Percentiles rank a stretch among this genome's conserved stretches.
These are phyloP conservation scores for Posidonia australis DNA, from an alignment of 106 monocot genomes.

Conservation along the genomic window DNA sequence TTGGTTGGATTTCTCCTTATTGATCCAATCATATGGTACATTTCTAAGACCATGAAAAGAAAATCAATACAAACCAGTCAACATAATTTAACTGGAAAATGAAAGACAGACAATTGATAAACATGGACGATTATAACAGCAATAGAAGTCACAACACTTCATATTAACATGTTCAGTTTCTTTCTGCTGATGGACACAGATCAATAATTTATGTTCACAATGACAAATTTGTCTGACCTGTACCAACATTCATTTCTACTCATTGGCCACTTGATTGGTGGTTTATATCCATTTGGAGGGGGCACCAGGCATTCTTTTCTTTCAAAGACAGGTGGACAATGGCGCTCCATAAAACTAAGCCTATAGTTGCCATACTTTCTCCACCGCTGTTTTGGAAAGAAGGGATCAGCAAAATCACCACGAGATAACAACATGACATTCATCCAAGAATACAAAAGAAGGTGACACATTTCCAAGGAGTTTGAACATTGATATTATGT, in stretches of 20 bases:
- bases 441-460: too few species aligned
- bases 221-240: slow-evolving; percentile 27
- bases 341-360: slow-evolving; percentile 78
- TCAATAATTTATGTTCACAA: neutral
- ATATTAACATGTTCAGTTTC: too few species aligned
- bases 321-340: slow-evolving; percentile 60
- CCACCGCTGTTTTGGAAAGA: slow-evolving; percentile 42
- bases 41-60: slow-evolving; percentile 10
- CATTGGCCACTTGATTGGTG: slow-evolving; percentile 82
- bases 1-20: slow-evolving; percentile 28
- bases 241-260: slow-evolving; percentile 89
- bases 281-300: slow-evolving; percentile 73
- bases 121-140: neutral
- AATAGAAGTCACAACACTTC: too few species aligned
- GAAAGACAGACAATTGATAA: neutral
- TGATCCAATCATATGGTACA: slow-evolving; percentile 34
- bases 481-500: neutral
- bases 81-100: neutral
- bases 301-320: slow-evolving; percentile 77
- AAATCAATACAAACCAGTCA: neutral
- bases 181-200: too few species aligned
- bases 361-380: slow-evolving; percentile 66
- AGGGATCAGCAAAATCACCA: neutral
- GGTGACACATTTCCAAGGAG: too few species aligned
- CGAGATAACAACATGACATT: neutral